Percentiles rank a stretch among this genome's conserved stretches.
These are phyloP conservation scores for Nyctanthes arbortristis DNA, from an alignment of 257 asterid genomes.

Conservation along the genomic window DNA sequence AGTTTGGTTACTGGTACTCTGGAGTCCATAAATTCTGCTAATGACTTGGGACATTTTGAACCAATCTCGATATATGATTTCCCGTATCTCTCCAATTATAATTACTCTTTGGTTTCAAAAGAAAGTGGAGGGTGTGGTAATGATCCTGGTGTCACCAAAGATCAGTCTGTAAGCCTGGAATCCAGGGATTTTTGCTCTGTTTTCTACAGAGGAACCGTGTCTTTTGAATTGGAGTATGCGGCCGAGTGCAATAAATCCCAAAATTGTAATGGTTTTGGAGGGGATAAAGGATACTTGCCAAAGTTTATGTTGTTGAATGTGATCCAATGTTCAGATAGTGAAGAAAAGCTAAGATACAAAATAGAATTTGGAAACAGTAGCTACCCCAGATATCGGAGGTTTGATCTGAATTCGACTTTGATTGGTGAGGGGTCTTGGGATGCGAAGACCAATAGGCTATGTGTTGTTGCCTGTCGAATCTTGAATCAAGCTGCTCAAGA, in stretches of 20 bases:
- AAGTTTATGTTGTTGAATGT: slow-evolving; percentile 30
- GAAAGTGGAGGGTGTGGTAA: slow-evolving; percentile 18
- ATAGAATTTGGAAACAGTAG: slow-evolving; percentile 23
- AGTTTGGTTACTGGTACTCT: slow-evolving; percentile 47
- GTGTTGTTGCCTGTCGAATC: slow-evolving; percentile 54
- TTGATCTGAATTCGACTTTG: slow-evolving; percentile 30
- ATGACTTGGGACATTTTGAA: slow-evolving; percentile 40
- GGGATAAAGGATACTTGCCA: slow-evolving; percentile 31
- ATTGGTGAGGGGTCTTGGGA: slow-evolving; percentile 78
- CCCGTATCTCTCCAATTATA: slow-evolving; percentile 32
- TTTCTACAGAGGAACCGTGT: background rate
- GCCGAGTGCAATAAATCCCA: slow-evolving; percentile 26
- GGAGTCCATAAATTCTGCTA: slow-evolving; percentile 30
- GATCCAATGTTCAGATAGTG: slow-evolving; percentile 43
- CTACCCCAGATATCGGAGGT: background rate
- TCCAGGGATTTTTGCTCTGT: slow-evolving; percentile 32
- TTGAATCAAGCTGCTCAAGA: slow-evolving; percentile 19
- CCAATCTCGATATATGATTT: slow-evolving; percentile 43
- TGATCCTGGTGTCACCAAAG: slow-evolving; percentile 14
- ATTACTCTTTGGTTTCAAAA: slow-evolving; percentile 34
- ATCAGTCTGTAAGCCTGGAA: slow-evolving; percentile 29
- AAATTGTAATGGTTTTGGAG: slow-evolving; percentile 35
- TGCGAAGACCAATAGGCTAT: slow-evolving; percentile 34
- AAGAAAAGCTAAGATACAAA: slow-evolving; percentile 37
- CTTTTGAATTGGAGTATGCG: slow-evolving; percentile 42